These are phyloP conservation scores for Sclerotinia borealis DNA, from an alignment of 2,329 filamentous ascomycete genomes.

Conservation along the genomic window DNA sequence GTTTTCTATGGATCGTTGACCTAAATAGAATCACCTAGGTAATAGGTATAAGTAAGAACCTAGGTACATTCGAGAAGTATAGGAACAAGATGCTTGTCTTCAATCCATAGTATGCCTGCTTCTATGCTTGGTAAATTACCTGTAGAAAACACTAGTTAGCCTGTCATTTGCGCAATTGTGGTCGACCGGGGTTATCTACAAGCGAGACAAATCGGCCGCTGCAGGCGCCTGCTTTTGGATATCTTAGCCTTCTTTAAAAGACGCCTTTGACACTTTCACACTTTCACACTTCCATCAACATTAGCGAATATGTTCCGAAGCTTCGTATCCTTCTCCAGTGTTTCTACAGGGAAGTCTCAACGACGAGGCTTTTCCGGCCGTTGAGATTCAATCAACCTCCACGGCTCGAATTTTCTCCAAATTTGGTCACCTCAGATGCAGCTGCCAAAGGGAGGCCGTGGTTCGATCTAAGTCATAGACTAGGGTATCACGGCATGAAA, in stretches of 20 bases:
- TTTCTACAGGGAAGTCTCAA: slow-evolving; percentile 6
- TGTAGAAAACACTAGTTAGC: slow-evolving; percentile 1
- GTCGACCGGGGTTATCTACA: not conserved
- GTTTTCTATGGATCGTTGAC: not conserved
- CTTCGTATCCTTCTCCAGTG: slow-evolving; percentile 6
- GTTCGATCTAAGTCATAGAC: slow-evolving; percentile 4
- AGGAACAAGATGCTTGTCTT: slow-evolving; percentile 5
- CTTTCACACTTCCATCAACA: not conserved
- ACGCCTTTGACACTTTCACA: not conserved
- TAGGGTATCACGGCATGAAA: slow-evolving; percentile 6
- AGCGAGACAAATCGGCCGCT: slow-evolving; percentile 12
- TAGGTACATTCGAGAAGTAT: not conserved
- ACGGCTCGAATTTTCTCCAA: not conserved
- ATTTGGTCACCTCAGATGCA: not conserved
- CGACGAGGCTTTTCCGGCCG: not conserved
- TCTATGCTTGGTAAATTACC: not conserved
- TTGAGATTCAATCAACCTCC: slow-evolving; percentile 1
- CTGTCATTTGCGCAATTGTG: slow-evolving; percentile 12
- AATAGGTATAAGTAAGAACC: too few species aligned
- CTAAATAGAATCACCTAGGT: slow-evolving; percentile 3
- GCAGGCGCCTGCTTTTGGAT: slow-evolving; percentile 13
- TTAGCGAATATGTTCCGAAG: slow-evolving; percentile 9
- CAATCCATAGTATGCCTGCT: not conserved
- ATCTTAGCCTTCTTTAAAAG: not conserved
- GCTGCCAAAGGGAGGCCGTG: slow-evolving; percentile 4